phyloP scores from a whole-genome alignment of 2,329 filamentous ascomycete species.

The Talaromyces verruculosus region DNA sequence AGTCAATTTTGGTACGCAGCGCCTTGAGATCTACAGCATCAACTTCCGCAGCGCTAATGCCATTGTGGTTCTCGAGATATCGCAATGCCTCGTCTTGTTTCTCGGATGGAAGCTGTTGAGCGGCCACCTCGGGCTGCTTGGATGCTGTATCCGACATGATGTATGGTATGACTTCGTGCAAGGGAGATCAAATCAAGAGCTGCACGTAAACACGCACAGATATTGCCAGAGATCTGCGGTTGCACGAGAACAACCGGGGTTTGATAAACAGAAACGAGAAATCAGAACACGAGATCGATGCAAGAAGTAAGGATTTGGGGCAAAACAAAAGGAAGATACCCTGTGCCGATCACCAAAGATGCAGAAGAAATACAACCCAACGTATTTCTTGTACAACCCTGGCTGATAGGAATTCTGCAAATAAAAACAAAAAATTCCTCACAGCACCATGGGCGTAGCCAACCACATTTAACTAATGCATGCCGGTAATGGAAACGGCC shows the following conservation, averaged over 20 bases:
- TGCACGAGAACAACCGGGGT: neutral
- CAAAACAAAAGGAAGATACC: neutral
- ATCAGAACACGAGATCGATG: neutral
- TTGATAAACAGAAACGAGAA: neutral
- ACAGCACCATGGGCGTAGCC: neutral
- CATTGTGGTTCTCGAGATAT: slow-evolving; percentile 39
- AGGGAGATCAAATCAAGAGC: neutral
- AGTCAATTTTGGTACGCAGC: slow-evolving; percentile 59
- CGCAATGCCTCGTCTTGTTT: slow-evolving; percentile 36
- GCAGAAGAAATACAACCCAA: neutral
- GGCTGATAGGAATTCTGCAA: neutral
- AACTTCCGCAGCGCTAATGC: slow-evolving; percentile 27
- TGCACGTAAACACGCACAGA: neutral
- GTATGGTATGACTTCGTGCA: neutral
- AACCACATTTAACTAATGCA: neutral
- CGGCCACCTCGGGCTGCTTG: slow-evolving; percentile 3
- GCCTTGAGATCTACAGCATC: slow-evolving; percentile 43
- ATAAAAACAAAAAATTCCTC: neutral
- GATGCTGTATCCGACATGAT: slow-evolving; percentile 11
- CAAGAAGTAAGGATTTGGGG: neutral
- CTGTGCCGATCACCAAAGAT: neutral
- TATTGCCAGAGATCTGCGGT: neutral
- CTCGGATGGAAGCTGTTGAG: slow-evolving; percentile 6
- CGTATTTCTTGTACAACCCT: neutral
- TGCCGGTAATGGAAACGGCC: neutral